Evolutionary conservation across 768 basidiomycete genomes (phyloP).

Genomic region (Amanita phalloides): DNA sequence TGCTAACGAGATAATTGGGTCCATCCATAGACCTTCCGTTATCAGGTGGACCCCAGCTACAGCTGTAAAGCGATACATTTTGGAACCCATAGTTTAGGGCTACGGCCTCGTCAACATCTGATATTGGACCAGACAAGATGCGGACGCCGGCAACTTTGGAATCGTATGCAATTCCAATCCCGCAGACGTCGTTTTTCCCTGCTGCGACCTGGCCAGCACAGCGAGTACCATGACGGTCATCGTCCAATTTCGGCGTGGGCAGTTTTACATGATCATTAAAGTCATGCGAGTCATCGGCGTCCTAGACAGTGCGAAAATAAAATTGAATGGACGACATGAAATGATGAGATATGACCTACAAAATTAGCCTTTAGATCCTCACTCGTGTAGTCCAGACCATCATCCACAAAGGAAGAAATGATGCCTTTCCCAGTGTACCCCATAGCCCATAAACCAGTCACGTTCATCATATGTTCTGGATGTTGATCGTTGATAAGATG

Average conservation of each 20-base stretch:
- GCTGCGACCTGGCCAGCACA: constrained; percentile 97
- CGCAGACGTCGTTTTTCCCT: constrained; percentile 85
- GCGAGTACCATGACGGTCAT: constrained; percentile 95
- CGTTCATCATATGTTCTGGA: constrained; percentile 83
- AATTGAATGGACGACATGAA: constrained; percentile 3
- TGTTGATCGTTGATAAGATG: constrained; percentile 84
- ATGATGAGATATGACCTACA: constrained; percentile 35
- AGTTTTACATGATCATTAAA: constrained; percentile 89
- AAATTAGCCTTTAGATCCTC: constrained; percentile 87
- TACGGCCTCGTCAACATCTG: constrained; percentile 92
- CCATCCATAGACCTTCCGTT: constrained; percentile 93
- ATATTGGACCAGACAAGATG: constrained; percentile 90
- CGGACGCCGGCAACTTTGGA: constrained; percentile 90
- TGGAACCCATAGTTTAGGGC: constrained; percentile 92
- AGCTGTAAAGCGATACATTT: constrained; percentile 87
- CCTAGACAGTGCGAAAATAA: constrained; percentile 43
- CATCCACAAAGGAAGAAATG: constrained; percentile 85
- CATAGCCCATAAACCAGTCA: constrained; percentile 85
- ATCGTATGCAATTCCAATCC: constrained; percentile 87
- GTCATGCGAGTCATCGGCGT: constrained; percentile 81
- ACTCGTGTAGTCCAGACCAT: constrained; percentile 86
- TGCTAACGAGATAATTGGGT: constrained; percentile 82
- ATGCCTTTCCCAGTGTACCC: constrained; percentile 84
- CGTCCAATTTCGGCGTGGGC: constrained; percentile 77
- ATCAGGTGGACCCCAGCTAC: constrained; percentile 98